Evolutionary conservation across 257 asterid genomes (phyloP).

Genomic region (Nicotiana obtusifolia): DNA sequence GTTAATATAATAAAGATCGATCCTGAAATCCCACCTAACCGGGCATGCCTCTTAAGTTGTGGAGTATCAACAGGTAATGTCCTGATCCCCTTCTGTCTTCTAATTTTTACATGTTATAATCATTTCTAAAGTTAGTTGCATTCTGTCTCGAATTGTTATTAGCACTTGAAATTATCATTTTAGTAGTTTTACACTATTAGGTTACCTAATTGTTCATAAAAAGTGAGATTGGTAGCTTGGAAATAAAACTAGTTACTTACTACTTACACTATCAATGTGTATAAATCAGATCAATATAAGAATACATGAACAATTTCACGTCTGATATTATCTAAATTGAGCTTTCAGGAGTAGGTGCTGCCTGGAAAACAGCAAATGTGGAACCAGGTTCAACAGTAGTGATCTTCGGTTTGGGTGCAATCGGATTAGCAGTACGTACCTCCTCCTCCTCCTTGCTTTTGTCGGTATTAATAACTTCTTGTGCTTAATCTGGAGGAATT

Average conservation of each 20-base stretch:
- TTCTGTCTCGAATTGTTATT: neutral
- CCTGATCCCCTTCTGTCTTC: neutral
- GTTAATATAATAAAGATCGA: conserved; percentile 53
- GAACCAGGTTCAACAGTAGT: conserved; percentile 86
- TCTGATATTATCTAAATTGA: neutral
- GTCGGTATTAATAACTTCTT: neutral
- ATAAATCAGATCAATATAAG: neutral
- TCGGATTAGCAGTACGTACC: conserved; percentile 71
- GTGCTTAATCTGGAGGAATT: neutral
- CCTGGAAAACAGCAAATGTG: conserved; percentile 69
- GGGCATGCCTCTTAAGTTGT: conserved; percentile 85
- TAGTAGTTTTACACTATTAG: neutral
- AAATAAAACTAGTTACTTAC: too few species aligned
- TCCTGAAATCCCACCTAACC: conserved; percentile 56
- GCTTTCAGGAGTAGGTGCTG: conserved; percentile 83
- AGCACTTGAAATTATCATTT: neutral
- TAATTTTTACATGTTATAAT: neutral
- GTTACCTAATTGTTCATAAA: too few species aligned
- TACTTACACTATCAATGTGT: too few species aligned
- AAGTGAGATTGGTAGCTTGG: too few species aligned
- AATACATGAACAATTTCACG: neutral
- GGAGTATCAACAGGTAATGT: conserved; percentile 82
- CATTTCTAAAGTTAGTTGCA: neutral
- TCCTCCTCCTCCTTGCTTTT: neutral
- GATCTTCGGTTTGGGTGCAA: conserved; percentile 79